Conservation (phyloP, 163 green algal species). For the Prototheca wickerhamii region DNA sequence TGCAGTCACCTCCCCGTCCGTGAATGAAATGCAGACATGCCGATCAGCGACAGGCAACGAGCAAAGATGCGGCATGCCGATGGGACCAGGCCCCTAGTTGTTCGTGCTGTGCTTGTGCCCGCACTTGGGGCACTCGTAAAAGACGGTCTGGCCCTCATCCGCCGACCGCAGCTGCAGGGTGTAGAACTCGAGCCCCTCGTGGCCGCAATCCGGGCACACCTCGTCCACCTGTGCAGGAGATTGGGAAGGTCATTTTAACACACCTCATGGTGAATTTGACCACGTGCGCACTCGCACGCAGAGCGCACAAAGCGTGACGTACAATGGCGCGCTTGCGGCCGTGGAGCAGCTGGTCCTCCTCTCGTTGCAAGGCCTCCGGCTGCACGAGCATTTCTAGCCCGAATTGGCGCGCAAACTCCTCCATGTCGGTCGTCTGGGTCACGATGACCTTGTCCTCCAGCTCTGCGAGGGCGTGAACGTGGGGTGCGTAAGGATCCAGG, state of each 20-base stretch:
- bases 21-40: background rate
- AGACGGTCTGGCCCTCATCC: slow-evolving; percentile 83
- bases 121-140: slow-evolving; percentile 86
- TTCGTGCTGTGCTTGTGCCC: slow-evolving; percentile 31
- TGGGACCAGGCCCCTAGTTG: slow-evolving; percentile 7
- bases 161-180: slow-evolving; percentile 89
- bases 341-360: slow-evolving; percentile 30
- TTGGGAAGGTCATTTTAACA: background rate
- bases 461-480: slow-evolving; percentile 4
- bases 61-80: background rate
- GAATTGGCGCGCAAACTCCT: slow-evolving; percentile 52
- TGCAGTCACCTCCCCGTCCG: no score
- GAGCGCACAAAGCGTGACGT: background rate
- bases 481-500: background rate
- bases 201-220: slow-evolving; percentile 68
- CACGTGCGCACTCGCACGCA: no score
- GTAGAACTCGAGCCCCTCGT: slow-evolving; percentile 78
- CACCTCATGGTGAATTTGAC: no score
- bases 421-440: slow-evolving; percentile 14
- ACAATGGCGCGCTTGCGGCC: slow-evolving; percentile 42
- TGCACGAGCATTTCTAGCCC: slow-evolving; percentile 66
- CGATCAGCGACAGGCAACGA: background rate
- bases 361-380: slow-evolving; percentile 23
- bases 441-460: slow-evolving; percentile 17
- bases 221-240: slow-evolving; percentile 60